Percentiles rank a stretch among this genome's conserved stretches.
Conservation (phyloP, 805 yeast species). For the Pichia heedii region DNA sequence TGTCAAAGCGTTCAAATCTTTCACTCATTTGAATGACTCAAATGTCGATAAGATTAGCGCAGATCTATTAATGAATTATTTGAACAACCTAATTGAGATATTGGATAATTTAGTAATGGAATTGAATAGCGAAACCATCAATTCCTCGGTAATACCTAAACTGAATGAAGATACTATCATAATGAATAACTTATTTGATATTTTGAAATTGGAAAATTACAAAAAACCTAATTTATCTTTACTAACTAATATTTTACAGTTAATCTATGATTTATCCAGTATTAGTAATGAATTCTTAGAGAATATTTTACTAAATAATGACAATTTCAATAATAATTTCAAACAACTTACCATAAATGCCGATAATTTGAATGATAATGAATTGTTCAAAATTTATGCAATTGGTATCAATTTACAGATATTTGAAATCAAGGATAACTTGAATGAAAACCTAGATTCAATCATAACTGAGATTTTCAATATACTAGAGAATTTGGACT, state of each 20-base stretch:
- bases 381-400: conserved; percentile 17
- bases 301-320: conserved; percentile 5
- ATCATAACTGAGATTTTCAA: conserved; percentile 17
- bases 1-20: conserved; percentile 40
- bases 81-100: conserved; percentile 62
- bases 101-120: conserved; percentile 52
- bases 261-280: conserved; percentile 25
- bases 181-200: conserved; percentile 8
- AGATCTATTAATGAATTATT: conserved; percentile 49
- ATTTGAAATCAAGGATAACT: conserved; percentile 20
- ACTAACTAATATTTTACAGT: conserved; percentile 16
- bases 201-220: conserved; percentile 26
- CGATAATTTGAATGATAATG: background rate
- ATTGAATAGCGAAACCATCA: conserved; percentile 47
- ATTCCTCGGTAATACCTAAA: conserved; percentile 18
- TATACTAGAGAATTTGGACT: conserved; percentile 14
- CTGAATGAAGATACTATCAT: conserved; percentile 21
- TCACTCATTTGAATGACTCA: conserved; percentile 31
- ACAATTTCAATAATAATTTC: background rate
- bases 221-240: conserved; percentile 25
- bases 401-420: conserved; percentile 26
- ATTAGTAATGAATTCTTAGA: conserved; percentile 21
- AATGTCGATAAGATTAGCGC: conserved; percentile 24
- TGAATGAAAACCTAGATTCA: conserved; percentile 7
- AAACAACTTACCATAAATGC: background rate